A percentile compares a stretch with the other conserved stretches of the same genome.
phyloP scores from a whole-genome alignment of 2,329 filamentous ascomycete species.

The Exutisphaerella laricina region DNA sequence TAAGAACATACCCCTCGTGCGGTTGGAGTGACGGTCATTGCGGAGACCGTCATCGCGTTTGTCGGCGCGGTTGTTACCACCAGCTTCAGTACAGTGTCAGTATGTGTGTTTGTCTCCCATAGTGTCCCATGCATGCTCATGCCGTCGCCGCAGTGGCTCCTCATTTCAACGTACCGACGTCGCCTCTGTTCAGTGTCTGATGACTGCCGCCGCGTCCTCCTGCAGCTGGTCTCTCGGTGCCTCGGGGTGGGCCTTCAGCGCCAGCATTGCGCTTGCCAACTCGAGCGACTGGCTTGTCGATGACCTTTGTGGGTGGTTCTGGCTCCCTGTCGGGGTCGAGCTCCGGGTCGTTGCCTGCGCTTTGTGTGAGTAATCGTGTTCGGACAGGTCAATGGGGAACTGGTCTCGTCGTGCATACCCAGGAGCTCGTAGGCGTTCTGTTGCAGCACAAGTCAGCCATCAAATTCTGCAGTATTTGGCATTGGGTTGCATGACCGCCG shows the following conservation, averaged over 20 bases:
- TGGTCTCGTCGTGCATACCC: slow-evolving; percentile 55
- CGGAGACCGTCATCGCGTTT: slow-evolving; percentile 63
- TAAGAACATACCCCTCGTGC: slow-evolving; percentile 33
- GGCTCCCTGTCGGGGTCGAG: slow-evolving; percentile 68
- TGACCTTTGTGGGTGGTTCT: slow-evolving; percentile 75
- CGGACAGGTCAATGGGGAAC: slow-evolving; percentile 8
- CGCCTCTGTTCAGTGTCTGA: slow-evolving; percentile 65
- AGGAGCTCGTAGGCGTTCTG: slow-evolving; percentile 98
- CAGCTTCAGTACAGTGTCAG: slow-evolving; percentile 45
- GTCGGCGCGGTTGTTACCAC: slow-evolving; percentile 76
- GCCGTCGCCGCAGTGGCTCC: no score
- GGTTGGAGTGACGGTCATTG: slow-evolving; percentile 41
- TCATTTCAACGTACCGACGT: slow-evolving; percentile 65
- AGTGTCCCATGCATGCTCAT: no score
- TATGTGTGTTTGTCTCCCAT: slow-evolving; percentile 1
- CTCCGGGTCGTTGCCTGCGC: slow-evolving; percentile 60
- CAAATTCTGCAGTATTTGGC: slow-evolving; percentile 11
- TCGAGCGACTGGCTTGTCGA: slow-evolving; percentile 75
- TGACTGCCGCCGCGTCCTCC: slow-evolving; percentile 49
- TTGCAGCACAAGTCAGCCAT: slow-evolving; percentile 20
- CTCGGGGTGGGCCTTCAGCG: slow-evolving; percentile 56
- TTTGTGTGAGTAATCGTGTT: slow-evolving; percentile 19
- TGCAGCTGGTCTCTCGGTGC: slow-evolving; percentile 35
- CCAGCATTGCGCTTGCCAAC: slow-evolving; percentile 82
- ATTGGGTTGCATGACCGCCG: slow-evolving; percentile 9